Percentiles rank a stretch among this genome's conserved stretches.
Evolutionary conservation across 2,329 filamentous ascomycete species (phyloP).

Genomic region (Dendryphion nanum): DNA sequence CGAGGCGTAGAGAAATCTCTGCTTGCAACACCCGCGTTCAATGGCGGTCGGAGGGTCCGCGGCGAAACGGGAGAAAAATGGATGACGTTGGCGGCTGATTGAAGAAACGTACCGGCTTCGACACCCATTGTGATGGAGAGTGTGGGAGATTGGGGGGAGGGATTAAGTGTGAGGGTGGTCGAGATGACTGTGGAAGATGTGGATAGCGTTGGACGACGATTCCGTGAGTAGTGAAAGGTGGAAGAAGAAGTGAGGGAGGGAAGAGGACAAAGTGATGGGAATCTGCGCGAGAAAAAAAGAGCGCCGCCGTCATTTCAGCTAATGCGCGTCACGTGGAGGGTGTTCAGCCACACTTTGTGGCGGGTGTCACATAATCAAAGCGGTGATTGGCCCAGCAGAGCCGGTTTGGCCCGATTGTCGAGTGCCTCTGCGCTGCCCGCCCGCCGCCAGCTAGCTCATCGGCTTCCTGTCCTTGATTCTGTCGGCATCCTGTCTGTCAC

Average conservation of each 20-base stretch:
- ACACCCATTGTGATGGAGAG: slow-evolving; percentile 39
- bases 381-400: no score
- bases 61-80: slow-evolving; percentile 13
- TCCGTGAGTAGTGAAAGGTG: slow-evolving; percentile 13
- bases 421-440: no score
- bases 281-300: slow-evolving; percentile 20
- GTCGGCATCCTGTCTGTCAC: no score
- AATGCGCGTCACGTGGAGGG: slow-evolving; percentile 1
- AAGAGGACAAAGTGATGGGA: slow-evolving; percentile 17
- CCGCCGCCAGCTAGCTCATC: no score
- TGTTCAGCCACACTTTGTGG: slow-evolving; percentile 5
- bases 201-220: slow-evolving; percentile 1
- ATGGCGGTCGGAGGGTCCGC: slow-evolving; percentile 20
- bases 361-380: no score
- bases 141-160: slow-evolving; percentile 8
- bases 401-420: no score
- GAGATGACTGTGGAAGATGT: slow-evolving; percentile 2
- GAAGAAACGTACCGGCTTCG: slow-evolving; percentile 37
- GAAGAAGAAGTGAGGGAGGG: slow-evolving; percentile 1
- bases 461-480: no score
- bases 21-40: slow-evolving; percentile 17
- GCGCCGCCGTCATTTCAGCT: slow-evolving; percentile 3
- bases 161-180: slow-evolving; percentile 13
- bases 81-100: slow-evolving; percentile 29
- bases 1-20: slow-evolving; percentile 6